These are phyloP conservation scores for Murraya koenigii DNA, from an alignment of 345 rosid species.

Conservation along the genomic window DNA sequence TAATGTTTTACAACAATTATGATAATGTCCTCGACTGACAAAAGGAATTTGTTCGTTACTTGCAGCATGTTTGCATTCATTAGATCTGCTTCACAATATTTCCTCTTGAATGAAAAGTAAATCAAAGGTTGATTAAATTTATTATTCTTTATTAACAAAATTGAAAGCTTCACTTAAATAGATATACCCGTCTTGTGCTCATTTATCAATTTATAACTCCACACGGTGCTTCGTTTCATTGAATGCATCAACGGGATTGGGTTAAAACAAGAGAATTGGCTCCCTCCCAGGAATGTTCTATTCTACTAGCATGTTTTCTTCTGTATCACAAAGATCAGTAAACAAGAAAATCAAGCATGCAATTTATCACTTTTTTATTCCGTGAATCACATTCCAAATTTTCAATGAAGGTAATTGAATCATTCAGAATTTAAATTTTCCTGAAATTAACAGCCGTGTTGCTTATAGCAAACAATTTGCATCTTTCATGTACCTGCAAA, in stretches of 20 bases:
- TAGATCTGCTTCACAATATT: background rate
- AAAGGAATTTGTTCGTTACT: background rate
- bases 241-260: too few species aligned
- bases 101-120: too few species aligned
- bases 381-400: background rate
- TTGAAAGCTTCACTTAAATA: too few species aligned
- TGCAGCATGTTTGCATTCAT: background rate
- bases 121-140: too few species aligned
- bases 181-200: background rate
- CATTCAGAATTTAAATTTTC: background rate
- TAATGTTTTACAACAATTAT: background rate
- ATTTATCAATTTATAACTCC: background rate
- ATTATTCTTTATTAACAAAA: too few species aligned
- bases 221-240: background rate
- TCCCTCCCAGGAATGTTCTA: background rate
- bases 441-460: background rate
- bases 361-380: background rate
- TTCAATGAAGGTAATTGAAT: background rate
- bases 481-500: background rate
- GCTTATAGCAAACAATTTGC: background rate
- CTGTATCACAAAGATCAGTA: background rate
- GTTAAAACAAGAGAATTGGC: background rate
- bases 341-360: too few species aligned
- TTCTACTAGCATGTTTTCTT: too few species aligned
- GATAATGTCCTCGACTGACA: background rate